Evolutionary conservation across 306 rosid species (phyloP), one percentile per base, ranked within the genome.

Genomic region (Pueraria montana): DNA sequence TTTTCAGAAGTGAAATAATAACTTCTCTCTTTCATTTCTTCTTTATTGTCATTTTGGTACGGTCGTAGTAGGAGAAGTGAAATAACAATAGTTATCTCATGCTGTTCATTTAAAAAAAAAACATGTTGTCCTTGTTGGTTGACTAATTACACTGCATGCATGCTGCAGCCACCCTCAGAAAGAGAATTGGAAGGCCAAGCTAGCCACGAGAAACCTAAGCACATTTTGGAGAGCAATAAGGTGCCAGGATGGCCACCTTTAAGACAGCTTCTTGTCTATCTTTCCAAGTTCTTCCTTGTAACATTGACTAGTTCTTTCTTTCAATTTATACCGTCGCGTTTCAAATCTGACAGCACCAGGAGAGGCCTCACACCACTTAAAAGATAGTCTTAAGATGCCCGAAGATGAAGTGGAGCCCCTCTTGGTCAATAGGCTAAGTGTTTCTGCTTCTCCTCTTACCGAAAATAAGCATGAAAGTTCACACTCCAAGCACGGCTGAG

Each of bases 201-300:
- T 55, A 81, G 87, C 48, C 71, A 69, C 50, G 89, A 77, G 81
- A 90, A 93, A 43, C 80, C 69, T 24, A 80, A 80, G 55, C 80
- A 86, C 26, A 48, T 86, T 24, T 72, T 70, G 23, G 91, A 89
- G 64, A 85, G 78, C 61, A 49, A 69, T 40, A 98, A 89, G 68
- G 99, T 90, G 72, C 94, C 92, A 0, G 94, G 97, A 79, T 92
- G 96, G 99, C 96, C 96, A 20, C 91, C 96, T n/a, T 89, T 93
- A 14, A 89, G 94, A 59, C 98, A 88, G 69, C 94, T 91, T 12
- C 92, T 91, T 12, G 68, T 75, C 16, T 93, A 96, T 74, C 93
- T 96, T 83, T 90, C 87, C 53, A 93, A 92, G 88, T 64, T 91
- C 49, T 90, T 89, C 17, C 43, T 91, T 40, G 92, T 91, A 50